These are phyloP conservation scores for Dactylellina parvicollis DNA, from an alignment of 2,329 filamentous ascomycete species.

Conservation along the genomic window DNA sequence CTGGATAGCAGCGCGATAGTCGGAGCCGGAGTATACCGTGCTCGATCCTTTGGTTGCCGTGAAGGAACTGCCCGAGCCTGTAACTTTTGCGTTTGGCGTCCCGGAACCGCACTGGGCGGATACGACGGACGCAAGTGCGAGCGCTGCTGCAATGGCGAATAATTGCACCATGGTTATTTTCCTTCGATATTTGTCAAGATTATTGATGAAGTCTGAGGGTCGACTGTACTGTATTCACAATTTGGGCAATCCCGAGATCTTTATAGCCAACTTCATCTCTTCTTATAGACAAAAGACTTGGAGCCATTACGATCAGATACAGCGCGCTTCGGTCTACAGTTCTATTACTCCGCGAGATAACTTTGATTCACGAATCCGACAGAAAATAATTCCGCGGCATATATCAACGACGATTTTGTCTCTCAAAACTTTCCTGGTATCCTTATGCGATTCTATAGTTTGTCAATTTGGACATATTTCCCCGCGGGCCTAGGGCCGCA, in stretches of 20 bases:
- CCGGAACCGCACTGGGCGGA: background rate
- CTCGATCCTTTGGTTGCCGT: conserved; percentile 63
- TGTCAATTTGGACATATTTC: background rate
- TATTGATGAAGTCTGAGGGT: background rate
- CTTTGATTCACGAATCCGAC: no score
- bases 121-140: conserved; percentile 3
- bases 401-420: no score
- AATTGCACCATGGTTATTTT: background rate
- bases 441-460: no score
- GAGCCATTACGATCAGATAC: no score
- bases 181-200: background rate
- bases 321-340: no score
- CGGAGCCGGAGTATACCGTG: conserved; percentile 66
- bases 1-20: conserved; percentile 69
- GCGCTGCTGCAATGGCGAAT: background rate
- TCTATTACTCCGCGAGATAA: no score
- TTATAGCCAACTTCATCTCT: no score
- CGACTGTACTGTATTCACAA: no score
- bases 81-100: conserved; percentile 52
- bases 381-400: background rate
- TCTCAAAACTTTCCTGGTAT: no score
- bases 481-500: conserved; percentile 2
- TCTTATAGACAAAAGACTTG: no score
- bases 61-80: conserved; percentile 62
- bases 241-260: no score